phyloP scores from a whole-genome alignment of 352 stramenopile genomes.

The Lagenidium giganteum region DNA sequence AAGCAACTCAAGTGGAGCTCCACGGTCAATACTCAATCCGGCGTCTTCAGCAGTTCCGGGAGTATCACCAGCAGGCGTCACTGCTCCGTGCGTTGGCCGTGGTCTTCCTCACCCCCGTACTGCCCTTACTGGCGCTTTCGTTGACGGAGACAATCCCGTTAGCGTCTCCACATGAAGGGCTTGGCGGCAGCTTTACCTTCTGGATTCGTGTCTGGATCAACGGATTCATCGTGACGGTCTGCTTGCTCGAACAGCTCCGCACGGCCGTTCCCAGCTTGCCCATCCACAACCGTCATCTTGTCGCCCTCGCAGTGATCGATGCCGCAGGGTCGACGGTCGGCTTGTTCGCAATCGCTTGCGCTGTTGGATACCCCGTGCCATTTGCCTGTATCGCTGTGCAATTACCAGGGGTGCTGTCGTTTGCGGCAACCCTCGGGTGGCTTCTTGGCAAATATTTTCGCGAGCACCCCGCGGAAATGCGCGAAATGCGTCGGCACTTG shows the following conservation, averaged over 20 bases:
- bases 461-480: slow-evolving; percentile 5
- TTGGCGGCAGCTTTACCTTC: neutral
- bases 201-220: too few species aligned
- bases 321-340: too few species aligned
- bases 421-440: slow-evolving; percentile 13
- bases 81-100: neutral
- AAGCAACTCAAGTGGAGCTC: slow-evolving; percentile 12
- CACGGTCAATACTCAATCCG: slow-evolving; percentile 13
- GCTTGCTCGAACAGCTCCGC: too few species aligned
- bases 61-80: neutral
- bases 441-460: slow-evolving; percentile 20
- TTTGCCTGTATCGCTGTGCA: too few species aligned
- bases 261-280: too few species aligned
- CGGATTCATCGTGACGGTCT: too few species aligned
- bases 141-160: slow-evolving; percentile 7
- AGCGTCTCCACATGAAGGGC: neutral
- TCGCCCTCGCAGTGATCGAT: too few species aligned
- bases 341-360: too few species aligned
- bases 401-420: too few species aligned
- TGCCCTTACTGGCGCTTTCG: slow-evolving; percentile 3
- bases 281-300: too few species aligned
- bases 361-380: slow-evolving; percentile 23
- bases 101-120: slow-evolving; percentile 4
- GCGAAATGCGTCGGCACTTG: slow-evolving; percentile 19
- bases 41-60: slow-evolving; percentile 1